Evolutionary conservation across 176 grass and related monocot genomes (phyloP).

Genomic region (Otatea glauca): DNA sequence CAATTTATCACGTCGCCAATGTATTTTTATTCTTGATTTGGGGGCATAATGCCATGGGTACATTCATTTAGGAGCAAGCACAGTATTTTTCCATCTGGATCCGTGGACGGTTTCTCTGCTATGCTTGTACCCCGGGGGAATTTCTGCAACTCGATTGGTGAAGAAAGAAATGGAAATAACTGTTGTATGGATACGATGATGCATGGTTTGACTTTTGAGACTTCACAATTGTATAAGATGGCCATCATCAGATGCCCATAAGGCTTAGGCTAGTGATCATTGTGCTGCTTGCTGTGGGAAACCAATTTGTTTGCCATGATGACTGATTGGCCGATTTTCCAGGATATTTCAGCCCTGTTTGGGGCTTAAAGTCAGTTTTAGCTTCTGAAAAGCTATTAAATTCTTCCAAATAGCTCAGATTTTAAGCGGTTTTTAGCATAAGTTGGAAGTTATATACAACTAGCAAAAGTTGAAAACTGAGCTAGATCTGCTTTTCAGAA

Average conservation of each 20-base stretch:
- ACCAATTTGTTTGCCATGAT: background rate
- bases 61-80: constrained; percentile 32
- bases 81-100: constrained; percentile 17
- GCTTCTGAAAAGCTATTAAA: too few species aligned
- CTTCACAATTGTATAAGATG: background rate
- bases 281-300: too few species aligned
- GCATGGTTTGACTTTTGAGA: background rate
- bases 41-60: constrained; percentile 45
- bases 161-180: background rate
- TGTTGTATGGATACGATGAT: background rate
- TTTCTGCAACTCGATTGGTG: background rate
- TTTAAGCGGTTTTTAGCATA: too few species aligned
- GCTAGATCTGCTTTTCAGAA: too few species aligned
- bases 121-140: background rate
- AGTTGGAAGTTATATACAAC: too few species aligned
- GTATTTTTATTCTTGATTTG: constrained; percentile 52
- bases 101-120: background rate
- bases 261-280: too few species aligned
- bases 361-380: too few species aligned
- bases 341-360: too few species aligned
- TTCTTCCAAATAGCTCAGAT: too few species aligned
- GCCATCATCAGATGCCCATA: background rate
- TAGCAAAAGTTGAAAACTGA: too few species aligned
- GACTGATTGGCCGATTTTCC: background rate
- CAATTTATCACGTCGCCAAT: constrained; percentile 44